Evolutionary conservation across 805 yeast species (phyloP).

Genomic region (Candida xiaguanensis): DNA sequence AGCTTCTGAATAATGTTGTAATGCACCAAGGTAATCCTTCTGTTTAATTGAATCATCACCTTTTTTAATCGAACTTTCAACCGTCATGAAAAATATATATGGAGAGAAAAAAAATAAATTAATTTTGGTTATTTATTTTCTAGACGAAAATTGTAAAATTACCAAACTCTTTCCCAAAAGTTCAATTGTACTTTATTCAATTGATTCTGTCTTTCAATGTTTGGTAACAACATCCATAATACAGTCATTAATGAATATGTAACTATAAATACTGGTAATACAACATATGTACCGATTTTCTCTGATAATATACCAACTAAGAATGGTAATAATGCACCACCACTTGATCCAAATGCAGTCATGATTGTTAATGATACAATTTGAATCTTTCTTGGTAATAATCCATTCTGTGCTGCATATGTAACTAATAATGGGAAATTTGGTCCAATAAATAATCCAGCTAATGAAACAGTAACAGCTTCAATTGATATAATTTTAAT

Average conservation of each 20-base stretch:
- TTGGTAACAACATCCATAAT: conserved; percentile 42
- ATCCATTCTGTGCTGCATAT: conserved; percentile 36
- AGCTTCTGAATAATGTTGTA: conserved; percentile 35
- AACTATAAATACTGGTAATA: conserved; percentile 45
- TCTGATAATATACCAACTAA: conserved; percentile 49
- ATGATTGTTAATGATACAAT: conserved; percentile 47
- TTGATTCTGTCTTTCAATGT: conserved; percentile 9
- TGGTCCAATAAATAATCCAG: conserved; percentile 67
- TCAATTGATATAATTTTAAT: conserved; percentile 42
- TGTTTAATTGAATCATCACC: conserved; percentile 29
- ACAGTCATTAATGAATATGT: conserved; percentile 30
- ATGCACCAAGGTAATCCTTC: conserved; percentile 44
- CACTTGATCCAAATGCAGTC: conserved; percentile 55
- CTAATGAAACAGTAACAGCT: conserved; percentile 43
- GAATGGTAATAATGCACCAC: conserved; percentile 57
- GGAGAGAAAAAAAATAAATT: background rate
- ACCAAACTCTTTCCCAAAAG: conserved; percentile 15
- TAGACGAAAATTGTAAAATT: background rate
- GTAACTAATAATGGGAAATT: conserved; percentile 53
- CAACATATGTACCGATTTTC: conserved; percentile 43
- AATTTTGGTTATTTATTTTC: background rate
- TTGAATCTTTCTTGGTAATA: conserved; percentile 50
- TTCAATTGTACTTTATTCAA: conserved; percentile 2
- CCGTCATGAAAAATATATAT: conserved; percentile 26
- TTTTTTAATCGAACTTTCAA: conserved; percentile 31